Conservation (phyloP, 1,284 basidiomycete species). For the Leucoagaricus sp. region DNA sequence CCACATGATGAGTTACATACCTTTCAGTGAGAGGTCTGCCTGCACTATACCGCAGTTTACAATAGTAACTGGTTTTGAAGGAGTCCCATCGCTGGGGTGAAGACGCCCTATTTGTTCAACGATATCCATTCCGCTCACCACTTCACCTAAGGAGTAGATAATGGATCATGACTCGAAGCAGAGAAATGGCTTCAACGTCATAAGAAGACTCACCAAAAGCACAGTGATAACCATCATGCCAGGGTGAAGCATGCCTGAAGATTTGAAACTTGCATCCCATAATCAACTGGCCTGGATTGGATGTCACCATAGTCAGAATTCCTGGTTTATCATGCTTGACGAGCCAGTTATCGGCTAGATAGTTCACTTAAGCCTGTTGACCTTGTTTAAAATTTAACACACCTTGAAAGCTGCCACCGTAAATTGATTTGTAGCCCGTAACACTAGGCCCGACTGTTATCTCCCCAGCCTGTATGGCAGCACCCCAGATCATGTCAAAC, state of each 20-base stretch:
- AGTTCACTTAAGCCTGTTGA: not conserved
- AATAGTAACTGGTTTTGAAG: not conserved
- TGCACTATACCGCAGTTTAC: not conserved
- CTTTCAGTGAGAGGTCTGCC: not conserved
- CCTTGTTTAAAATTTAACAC: not conserved
- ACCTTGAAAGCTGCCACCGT: not conserved
- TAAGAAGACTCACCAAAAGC: no score
- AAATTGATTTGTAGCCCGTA: not conserved
- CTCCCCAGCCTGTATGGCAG: not conserved
- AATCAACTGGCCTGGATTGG: not conserved
- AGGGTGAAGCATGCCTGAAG: not conserved
- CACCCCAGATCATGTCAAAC: conserved; percentile 75
- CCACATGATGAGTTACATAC: no score
- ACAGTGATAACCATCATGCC: not conserved
- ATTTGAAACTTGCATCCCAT: not conserved
- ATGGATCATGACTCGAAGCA: no score
- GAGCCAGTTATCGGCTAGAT: not conserved
- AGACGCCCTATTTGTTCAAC: not conserved
- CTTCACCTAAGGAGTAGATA: no score
- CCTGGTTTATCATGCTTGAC: not conserved
- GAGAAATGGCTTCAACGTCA: no score
- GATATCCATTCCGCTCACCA: not conserved
- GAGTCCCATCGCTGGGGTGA: not conserved
- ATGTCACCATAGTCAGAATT: not conserved
- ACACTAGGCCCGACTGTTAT: not conserved